Conservation (phyloP, 306 rosid genomes). For the Luffa aegyptiaca region DNA sequence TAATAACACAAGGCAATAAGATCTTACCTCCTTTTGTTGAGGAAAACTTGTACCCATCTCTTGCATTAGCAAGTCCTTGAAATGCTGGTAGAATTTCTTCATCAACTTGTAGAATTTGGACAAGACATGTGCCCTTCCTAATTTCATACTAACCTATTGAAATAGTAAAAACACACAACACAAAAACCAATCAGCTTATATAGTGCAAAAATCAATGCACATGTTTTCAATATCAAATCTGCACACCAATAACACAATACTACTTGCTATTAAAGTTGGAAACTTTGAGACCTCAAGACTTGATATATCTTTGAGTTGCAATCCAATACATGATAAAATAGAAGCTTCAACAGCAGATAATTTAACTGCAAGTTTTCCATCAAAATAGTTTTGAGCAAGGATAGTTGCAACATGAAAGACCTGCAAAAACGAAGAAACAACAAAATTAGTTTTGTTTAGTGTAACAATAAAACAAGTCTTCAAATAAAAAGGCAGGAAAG, state of each 20-base stretch:
- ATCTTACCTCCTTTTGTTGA: slow-evolving; percentile 1
- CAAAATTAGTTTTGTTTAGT: neutral
- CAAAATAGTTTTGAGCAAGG: neutral
- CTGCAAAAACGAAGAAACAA: neutral
- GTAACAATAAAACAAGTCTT: neutral
- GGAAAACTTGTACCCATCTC: neutral
- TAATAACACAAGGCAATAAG: neutral
- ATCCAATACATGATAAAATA: slow-evolving; percentile 1
- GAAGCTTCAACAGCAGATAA: neutral
- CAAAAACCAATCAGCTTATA: neutral
- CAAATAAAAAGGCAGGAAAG: neutral
- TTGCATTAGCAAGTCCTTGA: neutral
- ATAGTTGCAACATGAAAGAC: neutral
- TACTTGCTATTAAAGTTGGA: neutral
- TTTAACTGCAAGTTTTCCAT: neutral
- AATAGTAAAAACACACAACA: neutral
- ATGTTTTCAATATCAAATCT: neutral
- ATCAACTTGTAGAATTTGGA: neutral
- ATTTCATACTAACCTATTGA: neutral
- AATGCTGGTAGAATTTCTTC: neutral
- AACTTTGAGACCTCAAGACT: neutral
- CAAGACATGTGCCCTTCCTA: neutral
- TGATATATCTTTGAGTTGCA: neutral
- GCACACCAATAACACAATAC: neutral
- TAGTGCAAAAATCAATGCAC: too few species aligned